Evolutionary conservation across 2,329 filamentous ascomycete genomes (phyloP).

Genomic region (Colletotrichum plurivorum): DNA sequence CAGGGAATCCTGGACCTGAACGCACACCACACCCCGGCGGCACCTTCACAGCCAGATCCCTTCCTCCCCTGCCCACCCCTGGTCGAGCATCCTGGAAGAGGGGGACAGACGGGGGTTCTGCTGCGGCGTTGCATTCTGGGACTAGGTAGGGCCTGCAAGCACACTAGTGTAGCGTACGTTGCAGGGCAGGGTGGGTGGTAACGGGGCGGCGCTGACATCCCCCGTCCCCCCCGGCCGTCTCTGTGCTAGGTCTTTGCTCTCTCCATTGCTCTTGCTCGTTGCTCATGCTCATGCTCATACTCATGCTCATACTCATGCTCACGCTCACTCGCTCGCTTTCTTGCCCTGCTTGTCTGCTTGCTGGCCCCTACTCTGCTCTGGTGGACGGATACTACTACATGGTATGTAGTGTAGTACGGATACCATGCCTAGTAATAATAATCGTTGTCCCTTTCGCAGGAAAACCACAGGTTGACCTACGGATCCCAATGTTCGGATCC

Average conservation of each 20-base stretch:
- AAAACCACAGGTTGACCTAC: slow-evolving; percentile 26
- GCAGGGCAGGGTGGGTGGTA: slow-evolving; percentile 18
- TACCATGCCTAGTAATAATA: too few relatives aligned
- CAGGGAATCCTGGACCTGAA: slow-evolving; percentile 27
- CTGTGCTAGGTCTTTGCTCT: not conserved
- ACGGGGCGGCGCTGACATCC: slow-evolving; percentile 28
- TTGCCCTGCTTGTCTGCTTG: not conserved
- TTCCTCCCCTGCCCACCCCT: slow-evolving; percentile 11
- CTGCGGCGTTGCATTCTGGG: slow-evolving; percentile 37
- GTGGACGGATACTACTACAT: too few relatives aligned
- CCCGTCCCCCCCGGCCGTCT: slow-evolving; percentile 7
- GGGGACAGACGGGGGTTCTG: slow-evolving; percentile 31
- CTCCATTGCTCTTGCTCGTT: slow-evolving; percentile 17
- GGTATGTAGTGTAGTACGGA: not conserved
- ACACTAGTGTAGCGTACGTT: slow-evolving; percentile 1
- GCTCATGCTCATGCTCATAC: slow-evolving; percentile 6
- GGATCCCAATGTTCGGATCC: slow-evolving; percentile 37
- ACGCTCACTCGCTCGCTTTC: too few relatives aligned
- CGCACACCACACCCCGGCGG: slow-evolving; percentile 24
- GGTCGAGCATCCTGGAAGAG: slow-evolving; percentile 36
- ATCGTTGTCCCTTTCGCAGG: slow-evolving; percentile 6
- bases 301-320: not conserved
- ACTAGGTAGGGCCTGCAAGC: slow-evolving; percentile 34
- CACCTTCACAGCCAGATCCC: slow-evolving; percentile 32
- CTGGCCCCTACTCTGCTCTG: not conserved